These are phyloP conservation scores for Teratosphaeria epicoccoides DNA, from an alignment of 2,329 filamentous ascomycete species.

Conservation along the genomic window DNA sequence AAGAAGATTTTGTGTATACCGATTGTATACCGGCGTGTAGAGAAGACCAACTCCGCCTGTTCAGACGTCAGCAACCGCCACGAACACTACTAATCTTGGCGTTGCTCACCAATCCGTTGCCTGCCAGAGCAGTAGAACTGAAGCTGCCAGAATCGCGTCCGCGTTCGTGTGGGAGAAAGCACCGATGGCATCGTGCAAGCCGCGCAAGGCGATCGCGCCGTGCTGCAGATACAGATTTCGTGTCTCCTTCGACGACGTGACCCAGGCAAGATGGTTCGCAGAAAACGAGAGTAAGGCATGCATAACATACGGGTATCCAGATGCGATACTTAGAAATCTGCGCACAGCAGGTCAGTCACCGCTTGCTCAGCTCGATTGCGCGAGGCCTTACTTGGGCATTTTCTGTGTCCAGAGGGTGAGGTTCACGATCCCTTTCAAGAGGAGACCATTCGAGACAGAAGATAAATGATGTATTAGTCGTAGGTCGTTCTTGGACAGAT, in stretches of 20 bases:
- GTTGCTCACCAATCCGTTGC: constrained; percentile 81
- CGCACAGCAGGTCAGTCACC: neutral
- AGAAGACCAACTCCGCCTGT: constrained; percentile 83
- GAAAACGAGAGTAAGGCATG: constrained; percentile 84
- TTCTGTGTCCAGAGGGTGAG: constrained; percentile 89
- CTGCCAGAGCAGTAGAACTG: constrained; percentile 89
- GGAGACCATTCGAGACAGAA: constrained; percentile 72
- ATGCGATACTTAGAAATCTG: constrained; percentile 65
- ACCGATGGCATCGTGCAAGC: constrained; percentile 76
- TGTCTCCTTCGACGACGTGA: constrained; percentile 74
- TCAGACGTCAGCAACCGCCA: constrained; percentile 6
- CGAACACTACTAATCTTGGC: neutral
- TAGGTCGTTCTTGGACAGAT: constrained; percentile 66
- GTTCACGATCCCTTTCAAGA: constrained; percentile 58
- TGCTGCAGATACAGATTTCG: constrained; percentile 85
- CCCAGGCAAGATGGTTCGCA: constrained; percentile 85
- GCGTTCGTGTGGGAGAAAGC: constrained; percentile 77
- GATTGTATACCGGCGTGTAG: constrained; percentile 85
- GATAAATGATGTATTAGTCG: constrained; percentile 86
- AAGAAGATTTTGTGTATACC: constrained; percentile 42
- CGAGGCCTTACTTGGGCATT: constrained; percentile 66
- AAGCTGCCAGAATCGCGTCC: constrained; percentile 84
- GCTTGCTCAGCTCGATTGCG: constrained; percentile 14
- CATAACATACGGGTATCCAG: constrained; percentile 82
- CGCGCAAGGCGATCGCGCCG: constrained; percentile 72